Percentiles rank a stretch among this genome's conserved stretches.
These are phyloP conservation scores for Botrytis byssoidea DNA, from an alignment of 2,329 filamentous ascomycete species.

Conservation along the genomic window DNA sequence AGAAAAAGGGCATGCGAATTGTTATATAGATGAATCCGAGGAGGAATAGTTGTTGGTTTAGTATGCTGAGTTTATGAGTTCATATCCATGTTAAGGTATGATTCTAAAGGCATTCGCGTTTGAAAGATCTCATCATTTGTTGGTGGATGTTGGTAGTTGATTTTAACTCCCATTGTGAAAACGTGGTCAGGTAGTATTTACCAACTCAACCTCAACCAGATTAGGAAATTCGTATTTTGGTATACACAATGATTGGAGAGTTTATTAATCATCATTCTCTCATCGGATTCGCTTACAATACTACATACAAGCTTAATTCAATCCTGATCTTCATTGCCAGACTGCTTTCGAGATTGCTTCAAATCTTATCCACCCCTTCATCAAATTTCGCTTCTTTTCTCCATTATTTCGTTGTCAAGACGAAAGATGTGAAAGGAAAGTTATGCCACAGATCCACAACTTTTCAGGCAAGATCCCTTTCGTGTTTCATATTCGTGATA, in stretches of 20 bases:
- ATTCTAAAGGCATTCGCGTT: background rate
- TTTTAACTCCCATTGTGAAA: background rate
- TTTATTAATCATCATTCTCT: background rate
- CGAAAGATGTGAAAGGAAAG: background rate
- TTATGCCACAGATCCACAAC: background rate
- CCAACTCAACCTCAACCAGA: background rate
- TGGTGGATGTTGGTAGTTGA: background rate
- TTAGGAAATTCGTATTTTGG: background rate
- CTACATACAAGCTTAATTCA: background rate
- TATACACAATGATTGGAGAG: background rate
- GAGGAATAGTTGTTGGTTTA: background rate
- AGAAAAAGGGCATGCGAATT: background rate
- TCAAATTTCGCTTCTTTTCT: conserved; percentile 4
- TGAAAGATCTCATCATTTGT: background rate
- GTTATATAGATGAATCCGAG: background rate
- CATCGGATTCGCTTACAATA: background rate
- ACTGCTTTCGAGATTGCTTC: background rate
- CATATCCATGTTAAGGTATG: background rate
- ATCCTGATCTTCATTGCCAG: background rate
- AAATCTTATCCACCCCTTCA: conserved; percentile 11
- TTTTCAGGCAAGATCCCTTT: background rate
- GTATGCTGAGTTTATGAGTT: background rate
- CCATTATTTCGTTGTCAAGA: too few species aligned
- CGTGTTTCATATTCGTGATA: background rate
- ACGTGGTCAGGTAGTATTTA: background rate